Conservation (phyloP, 768 basidiomycete species). For the Pholiota conissans region DNA sequence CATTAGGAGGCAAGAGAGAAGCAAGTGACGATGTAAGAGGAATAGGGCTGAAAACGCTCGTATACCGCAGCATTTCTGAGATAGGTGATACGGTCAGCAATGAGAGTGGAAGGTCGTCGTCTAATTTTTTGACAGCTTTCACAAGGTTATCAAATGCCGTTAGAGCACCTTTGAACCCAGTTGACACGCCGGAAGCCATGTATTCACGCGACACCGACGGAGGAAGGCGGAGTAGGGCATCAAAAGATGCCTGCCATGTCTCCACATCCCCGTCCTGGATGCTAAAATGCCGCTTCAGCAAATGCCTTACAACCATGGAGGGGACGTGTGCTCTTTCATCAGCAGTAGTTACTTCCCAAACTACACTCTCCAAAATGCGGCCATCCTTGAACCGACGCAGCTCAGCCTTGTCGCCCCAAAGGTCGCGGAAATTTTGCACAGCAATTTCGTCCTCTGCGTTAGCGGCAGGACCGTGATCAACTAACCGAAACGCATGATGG, state of each 20-base stretch:
- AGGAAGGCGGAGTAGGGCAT: conserved; percentile 58
- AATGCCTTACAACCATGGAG: conserved; percentile 66
- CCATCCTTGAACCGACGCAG: conserved; percentile 96
- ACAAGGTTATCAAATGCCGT: conserved; percentile 80
- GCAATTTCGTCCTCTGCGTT: conserved; percentile 54
- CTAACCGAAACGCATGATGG: conserved; percentile 74
- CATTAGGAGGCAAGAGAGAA: conserved; percentile 52
- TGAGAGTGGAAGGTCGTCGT: conserved; percentile 73
- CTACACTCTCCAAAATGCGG: conserved; percentile 88
- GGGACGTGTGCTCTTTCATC: conserved; percentile 85
- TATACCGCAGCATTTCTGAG: conserved; percentile 78
- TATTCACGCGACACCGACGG: conserved; percentile 48
- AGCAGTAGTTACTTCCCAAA: conserved; percentile 85
- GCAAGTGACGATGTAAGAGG: conserved; percentile 59
- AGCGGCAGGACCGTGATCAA: conserved; percentile 89
- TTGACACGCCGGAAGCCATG: conserved; percentile 35
- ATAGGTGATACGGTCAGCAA: conserved; percentile 75
- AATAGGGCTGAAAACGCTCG: conserved; percentile 79
- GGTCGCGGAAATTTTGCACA: conserved; percentile 64
- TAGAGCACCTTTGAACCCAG: conserved; percentile 74
- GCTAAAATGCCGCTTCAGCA: conserved; percentile 78
- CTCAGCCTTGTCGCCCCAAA: conserved; percentile 95
- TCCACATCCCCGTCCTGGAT: conserved; percentile 51
- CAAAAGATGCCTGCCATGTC: conserved; percentile 61
- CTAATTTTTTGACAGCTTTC: conserved; percentile 69